Evolutionary conservation across 352 stramenopile species (phyloP), one percentile per base, ranked within the genome.

Genomic region (Phytophthora colocasiae): DNA sequence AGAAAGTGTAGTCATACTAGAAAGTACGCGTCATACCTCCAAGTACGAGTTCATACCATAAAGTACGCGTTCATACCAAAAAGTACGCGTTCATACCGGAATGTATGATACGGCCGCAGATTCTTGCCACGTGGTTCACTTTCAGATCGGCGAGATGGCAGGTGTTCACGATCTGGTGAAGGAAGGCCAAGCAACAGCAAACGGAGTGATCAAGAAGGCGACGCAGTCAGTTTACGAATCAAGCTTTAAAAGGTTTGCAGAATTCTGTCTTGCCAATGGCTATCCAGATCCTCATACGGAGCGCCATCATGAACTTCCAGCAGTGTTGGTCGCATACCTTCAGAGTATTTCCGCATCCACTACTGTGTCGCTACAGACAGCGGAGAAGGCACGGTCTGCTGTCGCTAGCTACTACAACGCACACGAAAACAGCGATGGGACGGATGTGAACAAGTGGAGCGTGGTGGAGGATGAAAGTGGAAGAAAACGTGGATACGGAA

Each of bases 141-240:
- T n/a, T n/a, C n/a, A n/a, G n/a, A 9, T 32, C 7, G 6, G 4
- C 4, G 7, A 6, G 29, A 32, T 41, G 36, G 9, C 1, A 5
- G 36, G 10, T n/a, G 36, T 41, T 6, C 11, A 6, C 6, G 14
- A 51, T 12, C 6, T 51, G 14, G 45, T 17, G 6, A 51, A 51
- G 6, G 14, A 22, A 22, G 19, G 19, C 19, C 19, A 22, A 22
- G 19, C 19, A 47, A 57, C 56, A 40, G 45, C 36, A 36, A 56
- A 51, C 2, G 27, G 19, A 8, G 19, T 22, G 19, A 50, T 57
- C 45, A 50, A 57, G 56, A 57, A 50, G 15, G 26, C 46, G 9
- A 64, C 56, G 26, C 34, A 56, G 45, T 51, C 32, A 11, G 46
- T 51, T 3, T 64, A 64, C 56, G 24, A 64, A 5, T 54, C 56